phyloP scores from a whole-genome alignment of 495 filamentous ascomycete genomes.

The Pseudevernia furfuracea region DNA sequence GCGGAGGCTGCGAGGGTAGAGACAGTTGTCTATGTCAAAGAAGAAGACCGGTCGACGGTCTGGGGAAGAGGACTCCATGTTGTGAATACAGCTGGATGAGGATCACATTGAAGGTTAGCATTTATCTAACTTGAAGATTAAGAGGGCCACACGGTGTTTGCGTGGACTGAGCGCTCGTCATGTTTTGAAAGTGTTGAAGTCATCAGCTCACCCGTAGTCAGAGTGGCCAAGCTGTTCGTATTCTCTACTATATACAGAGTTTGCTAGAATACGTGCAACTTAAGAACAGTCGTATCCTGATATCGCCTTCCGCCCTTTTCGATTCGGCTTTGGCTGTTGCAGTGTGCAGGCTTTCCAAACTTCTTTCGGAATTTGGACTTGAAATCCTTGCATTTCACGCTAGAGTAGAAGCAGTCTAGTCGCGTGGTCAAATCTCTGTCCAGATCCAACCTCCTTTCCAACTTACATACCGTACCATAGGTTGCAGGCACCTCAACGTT shows the following conservation, averaged over 20 bases:
- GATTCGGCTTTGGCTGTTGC: too few species aligned
- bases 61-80: not conserved
- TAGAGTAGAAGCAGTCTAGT: not conserved
- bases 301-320: too few species aligned
- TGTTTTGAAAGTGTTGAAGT: not conserved
- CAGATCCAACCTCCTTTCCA: not conserved
- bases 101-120: not conserved
- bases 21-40: slow-evolving; percentile 97
- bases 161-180: not conserved
- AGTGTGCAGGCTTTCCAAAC: too few species aligned
- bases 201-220: not conserved
- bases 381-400: not conserved
- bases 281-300: too few species aligned
- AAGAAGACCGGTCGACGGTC: slow-evolving; percentile 57
- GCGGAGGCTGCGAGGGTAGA: slow-evolving; percentile 47
- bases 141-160: not conserved
- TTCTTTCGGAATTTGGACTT: not conserved
- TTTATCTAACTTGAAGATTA: not conserved
- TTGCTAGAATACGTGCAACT: too few species aligned
- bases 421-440: not conserved
- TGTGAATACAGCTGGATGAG: not conserved
- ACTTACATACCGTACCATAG: not conserved
- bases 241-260: too few species aligned
- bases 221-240: not conserved
- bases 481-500: not conserved